Evolutionary conservation across 1,284 basidiomycete species (phyloP), one percentile per base, ranked within the genome.

Genomic region (Marasmius oreades): DNA sequence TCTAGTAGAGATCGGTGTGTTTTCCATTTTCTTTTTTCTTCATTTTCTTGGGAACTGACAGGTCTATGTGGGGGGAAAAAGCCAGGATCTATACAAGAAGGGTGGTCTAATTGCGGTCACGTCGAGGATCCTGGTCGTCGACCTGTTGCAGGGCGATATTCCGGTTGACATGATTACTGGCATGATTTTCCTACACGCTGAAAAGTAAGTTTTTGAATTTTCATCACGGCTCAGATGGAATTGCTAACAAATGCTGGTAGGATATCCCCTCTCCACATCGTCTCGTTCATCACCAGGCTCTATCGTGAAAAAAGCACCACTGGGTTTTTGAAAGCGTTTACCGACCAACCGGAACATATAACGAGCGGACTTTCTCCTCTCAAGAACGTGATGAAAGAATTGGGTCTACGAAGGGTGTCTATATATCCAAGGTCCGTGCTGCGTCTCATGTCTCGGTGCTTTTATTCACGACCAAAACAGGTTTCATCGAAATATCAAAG

Each of bases 241-340:
- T 23, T 18, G 52, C 55, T 23, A 51, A 10, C 23, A 23, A 11
- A 36, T 36, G 4, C 5, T 31, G 5, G 7, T 60, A 95, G 93
- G 65, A 90, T 97, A 6, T 92, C 90, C 0, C 84, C 92, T 0
- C 81, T 92, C 2, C 92, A 88, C 22, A 76, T 90, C 26, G 95
- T 96, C 67, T 92, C 94, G 0, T 97, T 98, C 71, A 92, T 96
- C 42, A 87, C 95, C 47, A 83, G 94, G 5, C 74, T 97, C 1
- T 97, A 90, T 67, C 83, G 95, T 45, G 88, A 95, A 68, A 85
- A 88, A 71, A 98, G 97, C 71, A 76, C 82, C 70, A 81, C 79
- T 5, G 96, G 95, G 1, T 99, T 98, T 70, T 74, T 98, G 61
- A 98, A 99, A 71, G 97, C 95, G 0, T 98, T 99, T 68, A 94